phyloP scores from a whole-genome alignment of 208 protist genomes.

The Perkinsela sp. region DNA sequence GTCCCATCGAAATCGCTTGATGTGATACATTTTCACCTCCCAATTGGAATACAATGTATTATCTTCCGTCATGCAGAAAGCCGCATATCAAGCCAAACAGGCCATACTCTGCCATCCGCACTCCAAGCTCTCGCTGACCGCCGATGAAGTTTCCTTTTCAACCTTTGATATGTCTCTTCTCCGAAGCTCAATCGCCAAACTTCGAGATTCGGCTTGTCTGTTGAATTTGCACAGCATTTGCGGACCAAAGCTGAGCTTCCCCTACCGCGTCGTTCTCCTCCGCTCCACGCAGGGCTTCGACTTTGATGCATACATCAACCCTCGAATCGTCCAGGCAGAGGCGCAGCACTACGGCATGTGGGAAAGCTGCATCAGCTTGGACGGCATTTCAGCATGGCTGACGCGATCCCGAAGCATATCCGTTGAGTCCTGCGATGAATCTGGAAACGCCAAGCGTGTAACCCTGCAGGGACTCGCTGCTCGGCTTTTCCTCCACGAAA shows the following conservation, averaged over 20 bases:
- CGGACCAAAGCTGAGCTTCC: not conserved
- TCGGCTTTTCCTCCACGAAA: conserved; percentile 52
- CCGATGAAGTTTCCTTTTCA: not conserved
- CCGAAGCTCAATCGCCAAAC: not conserved
- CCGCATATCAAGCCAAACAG: not conserved
- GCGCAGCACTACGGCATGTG: conserved; percentile 38
- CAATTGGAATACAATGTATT: too few relatives aligned
- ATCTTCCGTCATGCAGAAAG: too few relatives aligned
- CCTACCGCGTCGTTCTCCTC: not conserved
- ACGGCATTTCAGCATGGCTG: conserved; percentile 29
- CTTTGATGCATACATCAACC: not conserved
- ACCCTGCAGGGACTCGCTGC: conserved; percentile 46
- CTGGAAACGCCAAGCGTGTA: conserved; percentile 31
- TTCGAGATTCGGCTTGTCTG: not conserved
- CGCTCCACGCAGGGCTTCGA: not conserved
- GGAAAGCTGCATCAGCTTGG: conserved; percentile 59
- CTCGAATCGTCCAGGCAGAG: not conserved
- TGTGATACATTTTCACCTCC: too few relatives aligned
- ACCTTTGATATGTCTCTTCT: not conserved
- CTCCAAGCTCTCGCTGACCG: not conserved
- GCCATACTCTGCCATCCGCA: not conserved
- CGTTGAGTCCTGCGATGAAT: conserved; percentile 23
- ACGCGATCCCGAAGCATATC: conserved; percentile 39
- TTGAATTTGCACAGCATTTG: not conserved
- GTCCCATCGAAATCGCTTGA: too few relatives aligned